phyloP scores from a whole-genome alignment of 306 rosid species.

The Cicer arietinum region DNA sequence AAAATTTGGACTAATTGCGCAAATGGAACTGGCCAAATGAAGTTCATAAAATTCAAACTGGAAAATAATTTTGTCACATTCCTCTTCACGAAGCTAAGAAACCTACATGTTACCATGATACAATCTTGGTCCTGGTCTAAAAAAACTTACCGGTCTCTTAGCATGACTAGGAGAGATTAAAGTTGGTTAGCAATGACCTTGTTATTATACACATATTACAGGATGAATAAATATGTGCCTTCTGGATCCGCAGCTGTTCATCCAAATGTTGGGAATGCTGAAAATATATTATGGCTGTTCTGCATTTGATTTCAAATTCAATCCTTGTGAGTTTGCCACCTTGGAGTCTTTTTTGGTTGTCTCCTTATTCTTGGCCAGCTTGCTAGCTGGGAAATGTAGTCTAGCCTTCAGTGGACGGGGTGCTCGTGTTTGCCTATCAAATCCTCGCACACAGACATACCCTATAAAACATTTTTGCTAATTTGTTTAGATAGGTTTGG shows the following conservation, averaged over 20 bases:
- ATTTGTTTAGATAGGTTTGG: constrained; percentile 27
- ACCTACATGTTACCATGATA: constrained; percentile 6
- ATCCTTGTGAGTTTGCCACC: constrained; percentile 15
- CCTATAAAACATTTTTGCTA: constrained; percentile 60
- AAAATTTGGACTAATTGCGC: constrained; percentile 7
- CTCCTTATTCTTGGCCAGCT: constrained; percentile 52
- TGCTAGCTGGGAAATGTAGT: constrained; percentile 83
- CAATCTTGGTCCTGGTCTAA: constrained; percentile 26
- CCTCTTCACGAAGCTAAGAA: constrained; percentile 17
- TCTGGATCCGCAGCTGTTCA: constrained; percentile 27
- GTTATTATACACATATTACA: constrained; percentile 19
- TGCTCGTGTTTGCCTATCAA: constrained; percentile 63
- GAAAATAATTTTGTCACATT: constrained; percentile 9
- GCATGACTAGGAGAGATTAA: constrained; percentile 27
- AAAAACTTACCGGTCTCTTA: constrained; percentile 30
- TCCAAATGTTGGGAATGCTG: constrained; percentile 30
- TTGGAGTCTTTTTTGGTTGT: constrained; percentile 38
- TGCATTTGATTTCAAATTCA: constrained; percentile 26
- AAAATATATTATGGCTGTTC: constrained; percentile 35
- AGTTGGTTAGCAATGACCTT: constrained; percentile 30
- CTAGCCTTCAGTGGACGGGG: constrained; percentile 87
- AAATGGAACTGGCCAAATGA: not conserved
- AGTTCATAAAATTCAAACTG: constrained; percentile 26
- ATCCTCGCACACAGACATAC: constrained; percentile 88
- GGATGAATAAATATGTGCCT: constrained; percentile 10